A percentile compares a stretch with the other conserved stretches of the same genome.
Conservation (phyloP, 78 protist species). For the Chrysochromulina tobinii region DNA sequence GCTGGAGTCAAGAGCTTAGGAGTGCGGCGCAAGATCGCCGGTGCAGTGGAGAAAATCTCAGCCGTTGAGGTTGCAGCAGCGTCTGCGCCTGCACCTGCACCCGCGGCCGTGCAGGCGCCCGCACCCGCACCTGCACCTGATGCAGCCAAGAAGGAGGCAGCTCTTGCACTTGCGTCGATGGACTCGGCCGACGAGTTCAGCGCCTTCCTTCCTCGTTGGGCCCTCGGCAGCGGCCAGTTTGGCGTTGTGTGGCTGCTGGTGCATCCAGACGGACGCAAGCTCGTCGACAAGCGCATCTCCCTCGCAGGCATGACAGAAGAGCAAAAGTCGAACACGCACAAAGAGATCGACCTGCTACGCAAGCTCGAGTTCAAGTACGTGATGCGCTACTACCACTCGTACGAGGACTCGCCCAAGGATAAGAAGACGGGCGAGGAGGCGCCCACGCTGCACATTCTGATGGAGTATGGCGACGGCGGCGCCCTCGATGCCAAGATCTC, state of each 20-base stretch:
- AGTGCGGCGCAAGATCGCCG: too few species aligned
- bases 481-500: background rate
- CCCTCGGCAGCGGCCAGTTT: background rate
- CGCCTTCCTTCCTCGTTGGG: too few species aligned
- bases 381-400: constrained; percentile 48
- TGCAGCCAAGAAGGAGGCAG: too few species aligned
- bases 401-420: background rate
- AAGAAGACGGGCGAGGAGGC: constrained; percentile 4
- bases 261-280: background rate
- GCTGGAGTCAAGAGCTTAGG: too few species aligned
- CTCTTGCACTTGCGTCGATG: too few species aligned
- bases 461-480: constrained; percentile 48
- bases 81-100: too few species aligned
- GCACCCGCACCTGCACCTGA: too few species aligned
- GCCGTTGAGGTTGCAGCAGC: too few species aligned
- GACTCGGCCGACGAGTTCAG: too few species aligned
- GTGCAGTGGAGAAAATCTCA: too few species aligned
- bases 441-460: constrained; percentile 53
- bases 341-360: constrained; percentile 47
- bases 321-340: constrained; percentile 26
- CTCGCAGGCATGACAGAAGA: background rate
- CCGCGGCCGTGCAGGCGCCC: too few species aligned
- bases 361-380: constrained; percentile 13
- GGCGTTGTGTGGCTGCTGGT: background rate
- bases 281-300: background rate